phyloP scores from a whole-genome alignment of 1,139 yeast species.

The Pichiaceae sp. region DNA sequence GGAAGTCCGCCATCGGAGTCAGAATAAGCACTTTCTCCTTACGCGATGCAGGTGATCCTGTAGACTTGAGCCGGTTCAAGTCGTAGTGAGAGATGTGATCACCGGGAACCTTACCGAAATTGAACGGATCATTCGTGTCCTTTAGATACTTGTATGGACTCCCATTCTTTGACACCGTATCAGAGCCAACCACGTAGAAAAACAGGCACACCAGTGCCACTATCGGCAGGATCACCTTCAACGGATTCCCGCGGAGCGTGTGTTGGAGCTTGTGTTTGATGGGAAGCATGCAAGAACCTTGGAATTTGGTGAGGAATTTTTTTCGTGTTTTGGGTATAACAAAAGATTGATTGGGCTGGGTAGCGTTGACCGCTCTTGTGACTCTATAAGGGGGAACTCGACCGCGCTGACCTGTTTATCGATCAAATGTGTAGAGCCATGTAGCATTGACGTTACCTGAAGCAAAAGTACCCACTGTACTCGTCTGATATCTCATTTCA shows the following conservation, averaged over 20 bases:
- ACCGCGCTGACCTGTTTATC: too few species aligned
- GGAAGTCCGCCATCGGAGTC: conserved; percentile 83
- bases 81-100: conserved; percentile 82
- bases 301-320: too few species aligned
- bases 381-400: too few species aligned
- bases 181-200: conserved; percentile 31
- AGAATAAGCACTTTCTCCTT: conserved; percentile 66
- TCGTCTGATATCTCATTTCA: too few species aligned
- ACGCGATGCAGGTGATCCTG: conserved; percentile 61
- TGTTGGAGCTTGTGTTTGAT: background rate
- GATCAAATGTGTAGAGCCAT: too few species aligned
- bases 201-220: conserved; percentile 28
- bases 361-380: too few species aligned
- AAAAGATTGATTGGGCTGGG: too few species aligned
- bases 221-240: conserved; percentile 1
- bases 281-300: background rate
- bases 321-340: too few species aligned
- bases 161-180: conserved; percentile 24
- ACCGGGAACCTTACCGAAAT: conserved; percentile 57
- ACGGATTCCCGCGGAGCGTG: background rate
- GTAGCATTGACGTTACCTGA: too few species aligned
- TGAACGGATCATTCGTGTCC: conserved; percentile 33
- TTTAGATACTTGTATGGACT: conserved; percentile 40
- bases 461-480: too few species aligned
- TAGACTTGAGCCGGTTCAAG: conserved; percentile 64